A percentile compares a stretch with the other conserved stretches of the same genome.
Evolutionary conservation across 305 asterid species (phyloP).

Genomic region (Stenogyne calaminthoides): DNA sequence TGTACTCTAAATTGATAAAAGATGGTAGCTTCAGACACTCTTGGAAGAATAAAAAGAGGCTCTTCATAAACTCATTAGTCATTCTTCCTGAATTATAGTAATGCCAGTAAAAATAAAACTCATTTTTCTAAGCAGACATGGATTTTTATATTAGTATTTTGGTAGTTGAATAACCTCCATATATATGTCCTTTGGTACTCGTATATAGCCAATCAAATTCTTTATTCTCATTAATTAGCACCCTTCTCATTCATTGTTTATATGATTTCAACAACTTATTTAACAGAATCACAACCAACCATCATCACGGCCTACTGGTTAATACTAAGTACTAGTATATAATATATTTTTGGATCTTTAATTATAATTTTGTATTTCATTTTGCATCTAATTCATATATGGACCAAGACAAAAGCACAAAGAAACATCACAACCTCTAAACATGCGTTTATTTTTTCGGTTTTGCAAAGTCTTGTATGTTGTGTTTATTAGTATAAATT

Average conservation of each 20-base stretch:
- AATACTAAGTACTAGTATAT: not conserved
- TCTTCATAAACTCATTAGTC: slow-evolving; percentile 19
- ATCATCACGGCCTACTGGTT: not conserved
- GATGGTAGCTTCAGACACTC: not conserved
- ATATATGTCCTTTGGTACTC: slow-evolving; percentile 15
- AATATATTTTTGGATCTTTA: not conserved
- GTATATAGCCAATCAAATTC: slow-evolving; percentile 10
- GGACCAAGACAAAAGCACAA: too few relatives aligned
- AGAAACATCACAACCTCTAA: not conserved
- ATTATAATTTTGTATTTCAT: not conserved
- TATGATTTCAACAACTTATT: not conserved
- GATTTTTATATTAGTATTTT: not conserved
- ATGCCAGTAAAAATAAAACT: not conserved
- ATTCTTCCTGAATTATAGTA: not conserved
- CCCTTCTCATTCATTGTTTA: not conserved
- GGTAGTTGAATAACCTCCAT: slow-evolving; percentile 17
- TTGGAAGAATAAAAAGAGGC: slow-evolving; percentile 1
- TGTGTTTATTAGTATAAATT: too few relatives aligned
- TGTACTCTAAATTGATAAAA: not conserved
- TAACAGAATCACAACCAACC: not conserved
- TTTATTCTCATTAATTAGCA: not conserved
- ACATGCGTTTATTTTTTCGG: too few relatives aligned
- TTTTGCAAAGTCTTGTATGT: too few relatives aligned
- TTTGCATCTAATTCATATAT: not conserved
- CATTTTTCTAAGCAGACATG: not conserved